Evolutionary conservation across 805 yeast genomes (phyloP), one percentile per base, ranked within the genome.

Genomic region (Yarrowia bubula): DNA sequence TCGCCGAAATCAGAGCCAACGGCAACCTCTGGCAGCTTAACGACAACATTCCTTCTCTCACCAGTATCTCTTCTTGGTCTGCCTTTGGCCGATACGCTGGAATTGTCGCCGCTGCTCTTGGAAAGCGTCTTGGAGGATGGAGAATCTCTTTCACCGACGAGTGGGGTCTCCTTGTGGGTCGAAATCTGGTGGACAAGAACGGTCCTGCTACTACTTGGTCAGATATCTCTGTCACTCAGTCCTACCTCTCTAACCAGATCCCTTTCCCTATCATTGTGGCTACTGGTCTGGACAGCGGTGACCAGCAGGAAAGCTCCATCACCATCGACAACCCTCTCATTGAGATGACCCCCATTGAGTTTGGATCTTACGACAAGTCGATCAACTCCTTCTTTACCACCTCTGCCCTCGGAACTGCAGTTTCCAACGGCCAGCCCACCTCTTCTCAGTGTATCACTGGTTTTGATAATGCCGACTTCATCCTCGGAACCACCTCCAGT

Each of bases 321-420:
- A 58, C 67, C 5, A 79, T 88, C 57, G 76, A 88, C 61, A 80
- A 82, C 67, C 73, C 76, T 39, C 81, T 75, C 28, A 74, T 75
- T 64, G 81, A 78, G 69, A 63, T 77, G 68, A 82, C 81, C 62
- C 92, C 96, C n/a, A 86, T 78, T 70, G 89, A 87, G 73, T 76
- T 91, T 71, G 97, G 97, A 11, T 86, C 96, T 2, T 91, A 96
- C 96, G 97, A 92, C 50, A 81, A 85, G 74, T 90, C 88, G 72
- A 74, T 89, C 60, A 97, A 96, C 9, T 81, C 96, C 1, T 75
- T 80, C 33, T 81, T 88, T 38, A 71, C 79, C 31, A 79, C 84
- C 67, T 22, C 86, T 89, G 10, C 73, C 15, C 75, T 75, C 44
- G 76, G 77, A 13, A 72, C 74, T 8, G 90, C 97, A 76, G 76